Percentiles rank a stretch among this genome's conserved stretches.
These are phyloP conservation scores for Pisolithus tinctorius DNA, from an alignment of 768 basidiomycete genomes.

Conservation along the genomic window DNA sequence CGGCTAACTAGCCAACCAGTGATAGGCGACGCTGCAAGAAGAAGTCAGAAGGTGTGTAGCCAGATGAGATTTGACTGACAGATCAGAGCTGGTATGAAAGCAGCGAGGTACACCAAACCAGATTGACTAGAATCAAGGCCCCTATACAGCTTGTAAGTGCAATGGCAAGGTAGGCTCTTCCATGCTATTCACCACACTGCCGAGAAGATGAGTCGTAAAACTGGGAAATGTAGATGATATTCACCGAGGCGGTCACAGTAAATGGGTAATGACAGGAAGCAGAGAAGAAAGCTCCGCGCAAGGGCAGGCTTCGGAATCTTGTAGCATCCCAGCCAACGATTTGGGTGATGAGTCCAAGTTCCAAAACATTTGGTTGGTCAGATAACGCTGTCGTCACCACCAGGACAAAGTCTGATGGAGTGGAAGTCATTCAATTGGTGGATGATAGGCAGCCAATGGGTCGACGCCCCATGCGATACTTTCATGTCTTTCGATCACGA, in stretches of 20 bases:
- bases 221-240: slow-evolving; percentile 26
- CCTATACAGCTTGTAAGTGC: slow-evolving; percentile 46
- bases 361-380: background rate
- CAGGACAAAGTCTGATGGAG: too few species aligned
- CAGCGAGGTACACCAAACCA: slow-evolving; percentile 62
- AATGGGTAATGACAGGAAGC: slow-evolving; percentile 33
- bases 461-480: slow-evolving; percentile 44
- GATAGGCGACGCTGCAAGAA: slow-evolving; percentile 15
- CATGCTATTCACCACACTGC: too few species aligned
- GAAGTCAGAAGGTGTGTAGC: too few species aligned
- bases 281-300: slow-evolving; percentile 29
- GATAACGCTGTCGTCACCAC: background rate
- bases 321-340: background rate
- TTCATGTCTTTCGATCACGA: slow-evolving; percentile 50
- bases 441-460: slow-evolving; percentile 18
- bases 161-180: slow-evolving; percentile 37
- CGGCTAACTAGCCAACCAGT: too few species aligned
- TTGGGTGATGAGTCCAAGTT: background rate
- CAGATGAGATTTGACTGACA: too few species aligned
- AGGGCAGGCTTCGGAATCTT: slow-evolving; percentile 5
- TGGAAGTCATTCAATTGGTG: background rate
- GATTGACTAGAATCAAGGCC: slow-evolving; percentile 41
- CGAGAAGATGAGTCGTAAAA: too few species aligned
- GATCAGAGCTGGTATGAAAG: slow-evolving; percentile 30
- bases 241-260: slow-evolving; percentile 45